Percentiles rank a stretch among this genome's conserved stretches.
phyloP scores from a whole-genome alignment of 768 basidiomycete species.

The Calvatia gigantea region DNA sequence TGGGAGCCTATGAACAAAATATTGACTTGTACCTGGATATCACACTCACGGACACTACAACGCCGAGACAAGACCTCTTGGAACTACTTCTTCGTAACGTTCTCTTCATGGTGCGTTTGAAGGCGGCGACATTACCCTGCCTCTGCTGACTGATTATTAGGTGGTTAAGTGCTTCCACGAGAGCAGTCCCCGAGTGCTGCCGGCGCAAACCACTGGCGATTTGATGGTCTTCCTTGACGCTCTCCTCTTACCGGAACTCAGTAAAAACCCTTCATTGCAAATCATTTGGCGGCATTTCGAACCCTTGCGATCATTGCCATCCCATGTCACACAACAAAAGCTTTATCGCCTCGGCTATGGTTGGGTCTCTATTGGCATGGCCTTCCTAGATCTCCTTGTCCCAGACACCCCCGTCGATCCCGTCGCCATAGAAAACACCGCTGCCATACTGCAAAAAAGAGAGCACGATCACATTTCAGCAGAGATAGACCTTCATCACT shows the following conservation, averaged over 20 bases:
- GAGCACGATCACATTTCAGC: constrained; percentile 36
- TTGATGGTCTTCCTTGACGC: neutral
- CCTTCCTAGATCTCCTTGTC: constrained; percentile 70
- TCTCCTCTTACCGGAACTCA: neutral
- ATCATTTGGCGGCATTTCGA: neutral
- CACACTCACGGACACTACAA: constrained; percentile 32
- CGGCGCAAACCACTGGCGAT: neutral
- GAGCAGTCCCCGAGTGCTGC: neutral
- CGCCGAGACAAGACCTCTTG: neutral
- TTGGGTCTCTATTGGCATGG: constrained; percentile 60
- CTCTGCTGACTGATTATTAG: neutral
- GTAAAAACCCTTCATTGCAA: neutral
- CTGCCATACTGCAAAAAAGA: constrained; percentile 37
- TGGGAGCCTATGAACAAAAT: constrained; percentile 33
- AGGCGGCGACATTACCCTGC: neutral
- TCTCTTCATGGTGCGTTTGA: neutral
- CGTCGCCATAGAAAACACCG: constrained; percentile 54
- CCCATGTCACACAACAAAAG: neutral
- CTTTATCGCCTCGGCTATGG: constrained; percentile 21
- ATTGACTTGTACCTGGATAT: constrained; percentile 37
- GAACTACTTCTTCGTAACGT: constrained; percentile 2
- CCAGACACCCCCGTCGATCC: constrained; percentile 89
- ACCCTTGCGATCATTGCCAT: neutral
- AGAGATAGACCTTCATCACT: constrained; percentile 51
- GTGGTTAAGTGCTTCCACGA: neutral